Base-by-base conservation (phyloP, 495 filamentous ascomycete species). In the Podospora pseudocomata region DNA sequence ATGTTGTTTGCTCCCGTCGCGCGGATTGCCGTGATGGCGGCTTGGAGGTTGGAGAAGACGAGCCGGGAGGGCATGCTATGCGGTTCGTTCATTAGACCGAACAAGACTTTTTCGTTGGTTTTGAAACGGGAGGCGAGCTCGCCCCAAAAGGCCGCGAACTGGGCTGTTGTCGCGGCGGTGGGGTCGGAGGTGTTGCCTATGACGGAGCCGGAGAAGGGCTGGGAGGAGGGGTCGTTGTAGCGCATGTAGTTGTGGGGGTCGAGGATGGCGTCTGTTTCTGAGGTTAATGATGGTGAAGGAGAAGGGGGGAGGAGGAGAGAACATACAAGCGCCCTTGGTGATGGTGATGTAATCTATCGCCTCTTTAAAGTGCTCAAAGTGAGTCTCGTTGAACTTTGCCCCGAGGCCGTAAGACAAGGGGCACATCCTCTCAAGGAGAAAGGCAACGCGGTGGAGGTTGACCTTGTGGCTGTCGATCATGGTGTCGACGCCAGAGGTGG, bases 161-260 rank as follows among this genome's bases (percentile, higher is more conserved):
- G 82, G 18, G 74, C 80, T 7, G 80, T 82, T 23, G 82, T 83
- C 5, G 80, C 81, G 1, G 82, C 82, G 1, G 66, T 79, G 0
- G 70, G 49, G 73, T 83, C 80, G 1, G 78, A 77, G 0, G 77
- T 74, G 73, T 85, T 79, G 18, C 83, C 84, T 68, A 86, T 85
- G 54, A 86, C 78, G 73, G 80, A 81, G 66, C 84, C 78, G 60
- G 73, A 77, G 67, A 76, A 78, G 20, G 84, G 82, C 73, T 86
- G 83, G 49, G 80, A 79, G 9, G 78, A 82, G 3, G 83, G 82
- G 68, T 85, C 76, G 73, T 85, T 84, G 75, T 84, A 85, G 7
- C 83, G 77, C 83, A 85, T 85, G 75, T 85, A 85, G 70, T 84
- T 85, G 76, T 86, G 84, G 20, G 82, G 82, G 69, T 86, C 84